These are phyloP conservation scores for Sugiyamaella japonica DNA, from an alignment of 1,139 yeast species.

Conservation along the genomic window DNA sequence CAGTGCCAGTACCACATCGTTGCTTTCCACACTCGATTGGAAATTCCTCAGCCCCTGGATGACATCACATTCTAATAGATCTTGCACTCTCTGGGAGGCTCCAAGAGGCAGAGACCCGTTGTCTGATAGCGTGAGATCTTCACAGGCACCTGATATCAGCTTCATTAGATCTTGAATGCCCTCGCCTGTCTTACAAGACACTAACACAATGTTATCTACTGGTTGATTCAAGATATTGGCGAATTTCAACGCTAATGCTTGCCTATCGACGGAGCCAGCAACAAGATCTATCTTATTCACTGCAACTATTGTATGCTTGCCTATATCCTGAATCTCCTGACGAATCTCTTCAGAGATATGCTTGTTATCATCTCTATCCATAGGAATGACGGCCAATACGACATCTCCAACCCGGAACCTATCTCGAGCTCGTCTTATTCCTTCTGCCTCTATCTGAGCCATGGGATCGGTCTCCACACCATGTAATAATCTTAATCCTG, in stretches of 20 bases:
- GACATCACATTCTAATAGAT: conserved; percentile 70
- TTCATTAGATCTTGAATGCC: conserved; percentile 56
- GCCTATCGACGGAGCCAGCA: conserved; percentile 8
- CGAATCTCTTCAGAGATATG: conserved; percentile 24
- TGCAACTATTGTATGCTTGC: conserved; percentile 33
- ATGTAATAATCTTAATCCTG: conserved; percentile 68
- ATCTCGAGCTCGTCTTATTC: conserved; percentile 72
- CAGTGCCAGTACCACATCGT: conserved; percentile 78
- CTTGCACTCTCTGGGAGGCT: conserved; percentile 74
- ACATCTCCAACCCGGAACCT: conserved; percentile 68
- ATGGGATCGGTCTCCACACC: conserved; percentile 25
- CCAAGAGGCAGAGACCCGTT: conserved; percentile 41
- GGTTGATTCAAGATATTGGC: conserved; percentile 36
- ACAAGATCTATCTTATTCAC: conserved; percentile 39
- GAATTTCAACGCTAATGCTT: conserved; percentile 13
- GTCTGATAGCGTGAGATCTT: conserved; percentile 38
- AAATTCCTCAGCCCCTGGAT: conserved; percentile 69
- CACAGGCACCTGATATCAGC: conserved; percentile 48
- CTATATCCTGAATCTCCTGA: conserved; percentile 34
- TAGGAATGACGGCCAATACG: conserved; percentile 40
- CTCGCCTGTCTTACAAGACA: conserved; percentile 61
- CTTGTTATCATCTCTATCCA: conserved; percentile 15
- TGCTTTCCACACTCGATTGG: conserved; percentile 41
- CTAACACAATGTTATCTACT: conserved; percentile 43
- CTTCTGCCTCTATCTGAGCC: conserved; percentile 74